Evolutionary conservation across 139 green algal species (phyloP), one percentile per base, ranked within the genome.

Genomic region (Desmodesmus armatus): DNA sequence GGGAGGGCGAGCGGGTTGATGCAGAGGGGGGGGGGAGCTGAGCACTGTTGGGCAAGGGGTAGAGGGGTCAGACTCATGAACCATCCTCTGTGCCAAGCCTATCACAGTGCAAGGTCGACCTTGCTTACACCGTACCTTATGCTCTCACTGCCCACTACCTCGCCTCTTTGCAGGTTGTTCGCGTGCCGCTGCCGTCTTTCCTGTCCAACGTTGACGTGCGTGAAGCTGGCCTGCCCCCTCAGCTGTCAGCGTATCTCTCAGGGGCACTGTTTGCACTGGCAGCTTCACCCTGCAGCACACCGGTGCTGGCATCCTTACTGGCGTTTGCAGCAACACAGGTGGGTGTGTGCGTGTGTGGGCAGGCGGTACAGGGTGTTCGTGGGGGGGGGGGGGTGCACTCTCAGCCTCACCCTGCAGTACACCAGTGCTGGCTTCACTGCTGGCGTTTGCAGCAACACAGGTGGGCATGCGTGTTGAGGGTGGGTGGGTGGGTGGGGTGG

Each of bases 341-440:
- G n/a, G n/a, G n/a, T n/a, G n/a, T n/a, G n/a, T n/a, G n/a, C n/a
- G n/a, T n/a, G n/a, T n/a, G n/a, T n/a, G n/a, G n/a, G n/a, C n/a
- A n/a, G n/a, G n/a, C n/a, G n/a, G n/a, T n/a, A n/a, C 96, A 66
- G 94, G 96, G 17, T 99, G 98, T 91, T 78, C 97, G 29, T 94
- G 95, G 47, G 97, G 97, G 19, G 87, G 96, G 17, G 95, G 92
- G 0, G 99, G 99, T 90, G 97, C 97, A 11, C 92, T 99, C 63
- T 97, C 95, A 35, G 97, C 97, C 5, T 99, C 96, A 27, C 97
- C 96, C 9, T 98, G 95, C 95, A 97, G 92, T 85, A 99, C 97
- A 23, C 97, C 97, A 19, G 94, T 99, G 51, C 93, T 99, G 39
- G 96, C 97, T 0, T 98, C 97, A 0, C 88, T 99, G 49, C 91